These are phyloP conservation scores for Breviolum minutum DNA, from an alignment of 73 alveolate genomes.

Conservation along the genomic window DNA sequence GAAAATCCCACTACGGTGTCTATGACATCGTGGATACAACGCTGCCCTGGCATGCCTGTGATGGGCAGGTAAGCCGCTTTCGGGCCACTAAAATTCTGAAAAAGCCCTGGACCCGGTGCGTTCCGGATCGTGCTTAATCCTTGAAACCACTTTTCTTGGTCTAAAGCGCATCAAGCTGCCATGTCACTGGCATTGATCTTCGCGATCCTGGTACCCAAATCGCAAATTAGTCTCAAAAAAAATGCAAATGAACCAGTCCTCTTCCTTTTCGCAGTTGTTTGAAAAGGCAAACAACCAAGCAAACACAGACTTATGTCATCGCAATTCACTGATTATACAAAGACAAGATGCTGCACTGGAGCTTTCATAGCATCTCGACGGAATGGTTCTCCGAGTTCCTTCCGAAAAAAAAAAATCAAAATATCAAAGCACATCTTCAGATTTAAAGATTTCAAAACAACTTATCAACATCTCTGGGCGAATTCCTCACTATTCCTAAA, in stretches of 20 bases:
- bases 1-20: neutral
- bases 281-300: neutral
- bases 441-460: too few relatives aligned
- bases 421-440: neutral
- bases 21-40: neutral
- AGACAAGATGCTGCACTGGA: conserved; percentile 55
- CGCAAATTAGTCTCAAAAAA: neutral
- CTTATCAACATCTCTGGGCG: too few relatives aligned
- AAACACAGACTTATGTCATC: neutral
- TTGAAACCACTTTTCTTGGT: neutral
- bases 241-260: neutral
- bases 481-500: too few relatives aligned
- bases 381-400: conserved; percentile 86
- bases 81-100: neutral
- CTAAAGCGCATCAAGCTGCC: conserved; percentile 23
- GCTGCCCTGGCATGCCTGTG: conserved; percentile 5
- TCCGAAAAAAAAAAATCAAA: neutral
- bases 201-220: conserved; percentile 29
- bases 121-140: neutral
- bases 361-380: conserved; percentile 92
- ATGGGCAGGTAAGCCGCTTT: neutral
- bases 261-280: neutral
- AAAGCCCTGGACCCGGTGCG: neutral
- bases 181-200: conserved; percentile 91
- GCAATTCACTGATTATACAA: neutral